phyloP scores from a whole-genome alignment of 192 early-diverging fungal genomes.

The Phlyctochytrium bullatum region DNA sequence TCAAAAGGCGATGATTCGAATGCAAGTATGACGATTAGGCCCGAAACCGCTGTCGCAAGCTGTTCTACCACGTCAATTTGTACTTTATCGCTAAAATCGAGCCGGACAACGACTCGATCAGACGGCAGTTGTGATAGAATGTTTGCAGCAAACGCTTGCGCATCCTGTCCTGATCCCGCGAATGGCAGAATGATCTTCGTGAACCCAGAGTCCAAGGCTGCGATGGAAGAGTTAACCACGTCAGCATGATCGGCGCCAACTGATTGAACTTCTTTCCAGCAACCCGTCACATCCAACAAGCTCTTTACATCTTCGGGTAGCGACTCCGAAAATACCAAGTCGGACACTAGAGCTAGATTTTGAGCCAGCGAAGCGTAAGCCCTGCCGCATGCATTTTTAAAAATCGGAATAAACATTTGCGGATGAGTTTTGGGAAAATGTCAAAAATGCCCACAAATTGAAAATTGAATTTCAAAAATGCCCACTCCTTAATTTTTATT shows the following conservation, averaged over 20 bases:
- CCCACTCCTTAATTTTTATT: neutral
- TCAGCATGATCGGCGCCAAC: neutral
- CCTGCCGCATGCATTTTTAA: neutral
- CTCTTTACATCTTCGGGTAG: neutral
- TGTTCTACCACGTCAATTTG: neutral
- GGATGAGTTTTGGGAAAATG: too few species aligned
- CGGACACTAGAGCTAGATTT: neutral
- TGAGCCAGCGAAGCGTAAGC: neutral
- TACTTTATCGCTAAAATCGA: neutral
- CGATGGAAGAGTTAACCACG: neutral
- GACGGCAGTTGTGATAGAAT: neutral
- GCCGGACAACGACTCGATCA: conserved; percentile 1
- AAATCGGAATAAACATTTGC: neutral
- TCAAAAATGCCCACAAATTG: neutral
- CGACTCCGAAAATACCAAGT: neutral
- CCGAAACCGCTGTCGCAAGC: neutral
- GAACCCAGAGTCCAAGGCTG: conserved; percentile 10
- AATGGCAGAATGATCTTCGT: conserved; percentile 15
- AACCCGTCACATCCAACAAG: neutral
- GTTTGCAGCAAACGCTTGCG: neutral
- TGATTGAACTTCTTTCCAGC: neutral
- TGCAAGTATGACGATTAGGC: neutral
- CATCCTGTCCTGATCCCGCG: neutral
- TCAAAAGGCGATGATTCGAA: neutral
- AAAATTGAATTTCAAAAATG: neutral